phyloP scores from a whole-genome alignment of 2,329 filamentous ascomycete genomes.

The Aspergillus luchuensis region DNA sequence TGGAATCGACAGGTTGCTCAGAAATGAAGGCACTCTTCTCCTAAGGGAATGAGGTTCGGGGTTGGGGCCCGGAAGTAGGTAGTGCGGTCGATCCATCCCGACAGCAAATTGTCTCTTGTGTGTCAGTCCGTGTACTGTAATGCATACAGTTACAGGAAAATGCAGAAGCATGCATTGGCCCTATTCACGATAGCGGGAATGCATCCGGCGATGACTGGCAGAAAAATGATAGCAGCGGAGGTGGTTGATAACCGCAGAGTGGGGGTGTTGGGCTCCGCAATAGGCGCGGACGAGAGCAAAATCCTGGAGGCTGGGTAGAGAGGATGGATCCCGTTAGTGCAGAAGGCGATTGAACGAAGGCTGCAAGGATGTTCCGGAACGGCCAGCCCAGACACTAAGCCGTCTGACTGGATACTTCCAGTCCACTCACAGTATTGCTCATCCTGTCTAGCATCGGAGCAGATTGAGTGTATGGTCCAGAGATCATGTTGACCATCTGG shows the following conservation, averaged over 20 bases:
- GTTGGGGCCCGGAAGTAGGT: slow-evolving; percentile 22
- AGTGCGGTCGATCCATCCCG: slow-evolving; percentile 26
- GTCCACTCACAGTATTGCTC: background rate
- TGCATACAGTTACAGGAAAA: slow-evolving; percentile 17
- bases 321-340: slow-evolving; percentile 16
- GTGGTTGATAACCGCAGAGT: slow-evolving; percentile 27
- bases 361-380: slow-evolving; percentile 15
- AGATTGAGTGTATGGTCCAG: background rate
- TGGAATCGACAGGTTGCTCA: slow-evolving; percentile 21
- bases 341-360: slow-evolving; percentile 19
- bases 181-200: slow-evolving; percentile 27
- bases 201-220: slow-evolving; percentile 27
- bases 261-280: slow-evolving; percentile 24
- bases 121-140: slow-evolving; percentile 14
- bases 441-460: background rate
- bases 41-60: slow-evolving; percentile 20
- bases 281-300: slow-evolving; percentile 25
- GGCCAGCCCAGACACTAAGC: background rate
- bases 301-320: slow-evolving; percentile 26
- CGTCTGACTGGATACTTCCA: slow-evolving; percentile 1
- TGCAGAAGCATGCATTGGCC: slow-evolving; percentile 24
- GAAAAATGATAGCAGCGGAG: slow-evolving; percentile 21
- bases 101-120: slow-evolving; percentile 15
- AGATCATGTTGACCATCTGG: background rate
- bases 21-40: slow-evolving; percentile 8